Conservation (phyloP, 495 filamentous ascomycete species). For the Annulohypoxylon maeteangense region DNA sequence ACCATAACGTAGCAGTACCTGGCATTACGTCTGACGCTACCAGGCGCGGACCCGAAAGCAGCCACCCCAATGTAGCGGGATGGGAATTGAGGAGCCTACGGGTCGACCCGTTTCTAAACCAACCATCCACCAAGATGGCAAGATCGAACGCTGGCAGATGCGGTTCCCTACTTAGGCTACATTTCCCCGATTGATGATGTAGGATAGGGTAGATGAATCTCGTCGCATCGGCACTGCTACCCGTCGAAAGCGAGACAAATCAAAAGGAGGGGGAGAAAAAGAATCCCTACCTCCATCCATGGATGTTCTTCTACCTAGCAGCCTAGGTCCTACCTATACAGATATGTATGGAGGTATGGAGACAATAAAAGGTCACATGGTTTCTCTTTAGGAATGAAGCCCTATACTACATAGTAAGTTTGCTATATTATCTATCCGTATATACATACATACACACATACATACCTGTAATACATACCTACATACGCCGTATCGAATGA, state of each 20-base stretch:
- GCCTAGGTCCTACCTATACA: too few relatives aligned
- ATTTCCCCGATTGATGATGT: conserved; percentile 39
- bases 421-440: conserved; percentile 17
- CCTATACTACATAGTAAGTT: conserved; percentile 2
- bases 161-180: conserved; percentile 39
- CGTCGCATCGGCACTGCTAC: conserved; percentile 43
- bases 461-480: neutral
- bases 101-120: conserved; percentile 38
- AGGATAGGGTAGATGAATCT: conserved; percentile 41
- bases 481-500: conserved; percentile 10
- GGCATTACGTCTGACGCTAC: conserved; percentile 42
- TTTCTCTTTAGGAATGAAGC: neutral
- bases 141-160: conserved; percentile 37
- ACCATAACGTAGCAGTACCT: conserved; percentile 41
- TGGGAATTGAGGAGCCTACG: conserved; percentile 39
- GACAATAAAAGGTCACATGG: conserved; percentile 34
- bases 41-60: conserved; percentile 10
- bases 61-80: conserved; percentile 29
- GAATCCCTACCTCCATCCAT: conserved; percentile 13
- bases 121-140: conserved; percentile 28
- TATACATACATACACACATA: too few relatives aligned
- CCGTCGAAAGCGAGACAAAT: conserved; percentile 23
- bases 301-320: too few relatives aligned
- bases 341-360: neutral
- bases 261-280: conserved; percentile 4